phyloP scores from a whole-genome alignment of 2,329 filamentous ascomycete species.

The Penicillium brevicompactum region DNA sequence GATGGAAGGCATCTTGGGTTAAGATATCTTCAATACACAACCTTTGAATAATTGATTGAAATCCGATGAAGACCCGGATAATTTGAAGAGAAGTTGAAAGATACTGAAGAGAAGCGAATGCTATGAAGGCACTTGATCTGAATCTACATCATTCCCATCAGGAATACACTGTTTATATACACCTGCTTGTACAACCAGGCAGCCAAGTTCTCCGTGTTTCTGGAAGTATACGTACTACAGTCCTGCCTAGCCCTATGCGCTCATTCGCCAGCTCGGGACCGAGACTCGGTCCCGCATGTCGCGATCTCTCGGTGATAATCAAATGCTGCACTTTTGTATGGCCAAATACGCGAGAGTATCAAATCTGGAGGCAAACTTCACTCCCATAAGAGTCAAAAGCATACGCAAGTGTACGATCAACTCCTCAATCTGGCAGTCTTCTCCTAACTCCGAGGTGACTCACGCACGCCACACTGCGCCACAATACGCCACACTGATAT shows the following conservation, averaged over 20 bases:
- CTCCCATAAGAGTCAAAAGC: not conserved
- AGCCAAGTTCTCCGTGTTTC: constrained; percentile 6
- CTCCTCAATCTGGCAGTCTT: not conserved
- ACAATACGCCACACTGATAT: not conserved
- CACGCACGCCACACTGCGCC: constrained; percentile 10
- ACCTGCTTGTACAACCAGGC: constrained; percentile 7
- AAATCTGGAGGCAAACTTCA: constrained; percentile 9
- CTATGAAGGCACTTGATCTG: constrained; percentile 2
- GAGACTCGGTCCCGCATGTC: not conserved
- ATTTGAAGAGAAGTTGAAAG: not conserved
- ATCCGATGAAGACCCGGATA: not conserved
- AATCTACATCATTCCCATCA: not conserved
- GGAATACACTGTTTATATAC: constrained; percentile 11
- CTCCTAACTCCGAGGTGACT: constrained; percentile 14
- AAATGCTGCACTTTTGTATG: not conserved
- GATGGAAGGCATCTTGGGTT: constrained; percentile 54
- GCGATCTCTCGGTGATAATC: constrained; percentile 1
- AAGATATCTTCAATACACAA: not conserved
- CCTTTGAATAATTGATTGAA: not conserved
- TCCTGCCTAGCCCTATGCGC: constrained; percentile 13
- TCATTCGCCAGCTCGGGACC: constrained; percentile 8
- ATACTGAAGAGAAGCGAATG: constrained; percentile 2
- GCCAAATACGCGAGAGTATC: constrained; percentile 1
- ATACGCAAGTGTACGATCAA: not conserved
- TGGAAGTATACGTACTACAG: constrained; percentile 15